These are phyloP conservation scores for Brassica incana DNA, from an alignment of 345 rosid species.

Conservation along the genomic window DNA sequence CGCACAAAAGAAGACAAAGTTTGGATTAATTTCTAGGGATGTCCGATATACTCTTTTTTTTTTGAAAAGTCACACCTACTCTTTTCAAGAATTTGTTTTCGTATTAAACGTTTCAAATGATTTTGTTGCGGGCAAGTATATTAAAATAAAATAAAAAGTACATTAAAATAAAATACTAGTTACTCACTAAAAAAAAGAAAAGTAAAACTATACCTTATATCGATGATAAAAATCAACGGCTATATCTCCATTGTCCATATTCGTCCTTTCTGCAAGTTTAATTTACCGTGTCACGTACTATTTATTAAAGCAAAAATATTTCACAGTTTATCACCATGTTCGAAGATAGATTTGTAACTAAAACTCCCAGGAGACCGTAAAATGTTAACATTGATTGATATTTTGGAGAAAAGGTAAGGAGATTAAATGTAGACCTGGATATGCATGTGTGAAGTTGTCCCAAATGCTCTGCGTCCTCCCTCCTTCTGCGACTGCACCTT, in stretches of 20 bases:
- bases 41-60: not conserved
- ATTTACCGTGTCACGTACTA: not conserved
- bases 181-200: not conserved
- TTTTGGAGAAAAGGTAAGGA: not conserved
- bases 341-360: not conserved
- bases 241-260: constrained; percentile 43
- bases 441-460: constrained; percentile 38
- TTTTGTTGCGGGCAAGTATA: not conserved
- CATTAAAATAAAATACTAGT: not conserved
- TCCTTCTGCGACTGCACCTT: constrained; percentile 44
- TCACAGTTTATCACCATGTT: not conserved
- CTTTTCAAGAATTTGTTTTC: not conserved
- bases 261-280: constrained; percentile 42
- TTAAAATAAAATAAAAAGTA: too few relatives aligned
- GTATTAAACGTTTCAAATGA: not conserved
- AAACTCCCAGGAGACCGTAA: too few relatives aligned
- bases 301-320: not conserved
- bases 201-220: constrained; percentile 39
- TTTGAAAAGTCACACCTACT: not conserved
- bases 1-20: not conserved
- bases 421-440: constrained; percentile 29
- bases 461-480: constrained; percentile 45
- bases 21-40: not conserved
- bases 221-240: constrained; percentile 49
- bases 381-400: not conserved